Evolutionary conservation across 2,329 filamentous ascomycete species (phyloP), one percentile per base, ranked within the genome.

Genomic region (Raffaelea albimanens): DNA sequence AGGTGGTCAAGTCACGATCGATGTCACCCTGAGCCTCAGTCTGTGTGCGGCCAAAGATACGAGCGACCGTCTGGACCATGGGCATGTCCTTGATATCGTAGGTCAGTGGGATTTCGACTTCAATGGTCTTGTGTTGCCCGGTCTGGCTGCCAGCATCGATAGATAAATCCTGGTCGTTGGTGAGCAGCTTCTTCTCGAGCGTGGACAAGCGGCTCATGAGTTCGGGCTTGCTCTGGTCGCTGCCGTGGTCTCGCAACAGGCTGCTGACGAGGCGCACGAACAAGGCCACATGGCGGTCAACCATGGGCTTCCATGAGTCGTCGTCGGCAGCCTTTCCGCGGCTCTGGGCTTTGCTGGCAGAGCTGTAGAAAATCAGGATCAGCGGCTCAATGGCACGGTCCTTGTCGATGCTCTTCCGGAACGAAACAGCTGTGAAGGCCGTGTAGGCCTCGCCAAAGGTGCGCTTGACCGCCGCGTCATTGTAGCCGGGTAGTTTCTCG

Each of bases 11-110:
- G 64, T 95, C 80, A 43, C 81, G 77, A 63, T 95, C 85, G 60
- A 98, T 87, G 58, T 96, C 90, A 40, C 78, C 77, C 67, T 98
- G 93, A 5, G 90, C 83, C 55, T 93, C 82, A 2, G 82, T 80
- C 55, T 85, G 80, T 40, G 82, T 81, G 50, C 91, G 74, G 40
- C 85, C 85, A 65, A 97, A 98, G 53, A 96, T 86, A 57, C 77
- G 83, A 44, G 85, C 86, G 22, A 98, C 90, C 33, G 84, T 78
- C 62, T 93, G 84, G 23, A 95, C 93, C 67, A 96, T 77, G 34
- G 83, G 83, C 93, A 98, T 98, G 61, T 98, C 93, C 66, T 93
- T 95, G 61, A 97, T 84, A 64, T 96, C 87, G 64, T 95, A 87
- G 59, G 82, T 93, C 49, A 94, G 70, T 11, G 91, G 89, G 3